A percentile compares a stretch with the other conserved stretches of the same genome.
These are phyloP conservation scores for Candida maltosa DNA, from an alignment of 805 yeast species.

Conservation along the genomic window DNA sequence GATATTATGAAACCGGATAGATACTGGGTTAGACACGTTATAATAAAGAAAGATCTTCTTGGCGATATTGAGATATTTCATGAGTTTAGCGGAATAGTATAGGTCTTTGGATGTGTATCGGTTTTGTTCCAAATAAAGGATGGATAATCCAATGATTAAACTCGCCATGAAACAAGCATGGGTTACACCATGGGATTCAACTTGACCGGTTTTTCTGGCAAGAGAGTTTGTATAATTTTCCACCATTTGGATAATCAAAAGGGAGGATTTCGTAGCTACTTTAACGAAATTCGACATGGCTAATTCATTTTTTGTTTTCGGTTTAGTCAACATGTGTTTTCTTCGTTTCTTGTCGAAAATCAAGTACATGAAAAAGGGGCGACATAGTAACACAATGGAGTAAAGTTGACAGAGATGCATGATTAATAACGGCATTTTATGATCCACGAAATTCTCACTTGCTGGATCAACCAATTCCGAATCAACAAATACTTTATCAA, in stretches of 20 bases:
- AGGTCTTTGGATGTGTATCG: neutral
- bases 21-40: neutral
- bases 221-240: conserved; percentile 20
- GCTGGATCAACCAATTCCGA: no score
- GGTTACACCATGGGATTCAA: conserved; percentile 30
- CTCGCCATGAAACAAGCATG: conserved; percentile 35
- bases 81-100: neutral
- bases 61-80: conserved; percentile 3
- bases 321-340: no score
- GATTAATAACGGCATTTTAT: conserved; percentile 23
- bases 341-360: conserved; percentile 11
- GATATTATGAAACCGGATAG: conserved; percentile 1
- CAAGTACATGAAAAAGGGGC: conserved; percentile 37
- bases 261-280: conserved; percentile 33
- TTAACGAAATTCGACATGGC: conserved; percentile 24
- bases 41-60: conserved; percentile 3
- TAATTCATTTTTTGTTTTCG: conserved; percentile 9
- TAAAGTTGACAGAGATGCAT: conserved; percentile 33
- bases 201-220: conserved; percentile 24
- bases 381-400: conserved; percentile 29
- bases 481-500: conserved; percentile 15
- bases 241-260: conserved; percentile 30
- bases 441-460: conserved; percentile 12
- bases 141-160: conserved; percentile 29
- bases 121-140: conserved; percentile 14